phyloP scores from a whole-genome alignment of 176 grass and related monocot species.

The Rhipidocladum racemiflorum region DNA sequence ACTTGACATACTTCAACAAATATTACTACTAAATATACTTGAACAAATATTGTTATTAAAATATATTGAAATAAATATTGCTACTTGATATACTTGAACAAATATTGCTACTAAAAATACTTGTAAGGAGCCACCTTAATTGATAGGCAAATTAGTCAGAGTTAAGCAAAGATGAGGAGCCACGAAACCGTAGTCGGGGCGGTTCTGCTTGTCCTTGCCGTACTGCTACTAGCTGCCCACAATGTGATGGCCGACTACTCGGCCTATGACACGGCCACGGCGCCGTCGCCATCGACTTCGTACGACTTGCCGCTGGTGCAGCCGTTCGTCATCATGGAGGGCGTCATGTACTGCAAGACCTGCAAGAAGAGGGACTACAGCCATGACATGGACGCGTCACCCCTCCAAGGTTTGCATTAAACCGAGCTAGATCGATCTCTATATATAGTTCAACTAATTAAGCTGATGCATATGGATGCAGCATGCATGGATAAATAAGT shows the following conservation, averaged over 20 bases:
- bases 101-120: too few species aligned
- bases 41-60: too few species aligned
- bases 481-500: neutral
- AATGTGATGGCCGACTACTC: neutral
- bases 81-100: too few species aligned
- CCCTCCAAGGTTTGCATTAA: conserved; percentile 39
- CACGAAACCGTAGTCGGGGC: neutral
- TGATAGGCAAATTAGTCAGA: neutral
- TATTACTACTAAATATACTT: too few species aligned
- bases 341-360: conserved; percentile 58
- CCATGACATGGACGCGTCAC: conserved; percentile 33
- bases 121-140: neutral
- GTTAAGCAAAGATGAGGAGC: conserved; percentile 1
- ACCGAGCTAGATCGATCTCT: neutral
- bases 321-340: conserved; percentile 54
- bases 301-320: neutral
- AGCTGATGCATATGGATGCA: neutral
- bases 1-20: too few species aligned
- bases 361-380: conserved; percentile 51
- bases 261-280: neutral
- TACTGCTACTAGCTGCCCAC: conserved; percentile 16
- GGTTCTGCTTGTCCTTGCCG: neutral
- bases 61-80: too few species aligned
- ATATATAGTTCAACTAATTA: neutral
- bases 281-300: neutral